A percentile compares a stretch with the other conserved stretches of the same genome.
Conservation (phyloP, 2,329 filamentous ascomycete genomes). For the Huntiella bhutanensis region DNA sequence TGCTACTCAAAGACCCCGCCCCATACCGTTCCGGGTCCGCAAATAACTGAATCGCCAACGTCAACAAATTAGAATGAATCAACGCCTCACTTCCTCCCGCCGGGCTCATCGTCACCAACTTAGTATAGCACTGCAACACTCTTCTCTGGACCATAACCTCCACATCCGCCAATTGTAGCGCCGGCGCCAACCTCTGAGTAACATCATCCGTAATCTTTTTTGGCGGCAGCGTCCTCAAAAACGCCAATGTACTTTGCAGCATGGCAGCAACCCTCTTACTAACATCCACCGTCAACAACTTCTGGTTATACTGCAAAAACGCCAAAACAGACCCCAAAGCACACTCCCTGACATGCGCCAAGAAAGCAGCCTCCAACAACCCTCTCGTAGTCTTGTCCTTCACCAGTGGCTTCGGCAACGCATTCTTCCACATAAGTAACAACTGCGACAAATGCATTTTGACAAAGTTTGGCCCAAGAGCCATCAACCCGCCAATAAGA, state of each 20-base stretch:
- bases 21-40: constrained; percentile 81
- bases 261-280: constrained; percentile 83
- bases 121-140: constrained; percentile 87
- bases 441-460: constrained; percentile 95
- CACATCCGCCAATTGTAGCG: constrained; percentile 74
- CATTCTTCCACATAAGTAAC: constrained; percentile 90
- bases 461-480: constrained; percentile 89
- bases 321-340: constrained; percentile 78
- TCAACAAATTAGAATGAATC: constrained; percentile 77
- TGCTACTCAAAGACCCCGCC: constrained; percentile 67
- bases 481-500: constrained; percentile 89
- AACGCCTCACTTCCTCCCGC: constrained; percentile 69
- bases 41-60: constrained; percentile 76
- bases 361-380: constrained; percentile 73
- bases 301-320: constrained; percentile 84
- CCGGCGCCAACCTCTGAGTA: constrained; percentile 62
- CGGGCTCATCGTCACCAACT: constrained; percentile 74
- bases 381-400: constrained; percentile 78
- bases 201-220: constrained; percentile 80
- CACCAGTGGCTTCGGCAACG: constrained; percentile 79
- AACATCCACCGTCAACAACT: constrained; percentile 79
- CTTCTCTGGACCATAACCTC: constrained; percentile 84
- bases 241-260: constrained; percentile 85
- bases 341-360: constrained; percentile 88
- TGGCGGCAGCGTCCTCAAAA: constrained; percentile 64